phyloP scores from a whole-genome alignment of 2,329 filamentous ascomycete genomes.

The Phyllosticta capitalensis region DNA sequence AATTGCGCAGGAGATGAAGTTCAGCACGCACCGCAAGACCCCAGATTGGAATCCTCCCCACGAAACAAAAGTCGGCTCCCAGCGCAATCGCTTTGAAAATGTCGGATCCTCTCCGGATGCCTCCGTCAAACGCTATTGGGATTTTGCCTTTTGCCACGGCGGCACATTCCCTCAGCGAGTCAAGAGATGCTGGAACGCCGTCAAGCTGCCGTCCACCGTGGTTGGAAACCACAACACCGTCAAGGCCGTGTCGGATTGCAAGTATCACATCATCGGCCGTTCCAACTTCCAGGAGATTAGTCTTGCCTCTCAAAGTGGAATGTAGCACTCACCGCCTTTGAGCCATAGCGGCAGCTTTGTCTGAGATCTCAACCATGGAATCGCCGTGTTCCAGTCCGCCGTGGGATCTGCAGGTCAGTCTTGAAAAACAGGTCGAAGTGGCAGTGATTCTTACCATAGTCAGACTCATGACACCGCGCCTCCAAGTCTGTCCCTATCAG shows the following conservation, averaged over 20 bases:
- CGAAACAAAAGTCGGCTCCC: conserved; percentile 42
- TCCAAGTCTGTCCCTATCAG: conserved; percentile 15
- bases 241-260: conserved; percentile 33
- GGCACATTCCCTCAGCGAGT: conserved; percentile 35
- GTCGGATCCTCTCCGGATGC: conserved; percentile 47
- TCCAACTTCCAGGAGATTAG: conserved; percentile 14
- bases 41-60: conserved; percentile 42
- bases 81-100: conserved; percentile 49
- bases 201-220: conserved; percentile 51
- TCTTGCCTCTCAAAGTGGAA: neutral
- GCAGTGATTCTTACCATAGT: neutral
- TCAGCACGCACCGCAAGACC: conserved; percentile 32
- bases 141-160: conserved; percentile 36
- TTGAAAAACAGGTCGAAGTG: neutral
- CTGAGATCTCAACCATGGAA: conserved; percentile 39
- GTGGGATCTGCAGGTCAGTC: conserved; percentile 13
- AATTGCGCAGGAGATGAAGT: neutral
- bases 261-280: conserved; percentile 33
- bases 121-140: conserved; percentile 53
- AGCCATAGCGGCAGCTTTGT: conserved; percentile 42
- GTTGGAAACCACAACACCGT: conserved; percentile 44
- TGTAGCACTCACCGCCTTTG: conserved; percentile 26
- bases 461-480: neutral
- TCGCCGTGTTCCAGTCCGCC: conserved; percentile 40
- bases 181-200: conserved; percentile 44